Conservation (phyloP, 1,139 yeast species). For the Suhomyces bribrorum region DNA sequence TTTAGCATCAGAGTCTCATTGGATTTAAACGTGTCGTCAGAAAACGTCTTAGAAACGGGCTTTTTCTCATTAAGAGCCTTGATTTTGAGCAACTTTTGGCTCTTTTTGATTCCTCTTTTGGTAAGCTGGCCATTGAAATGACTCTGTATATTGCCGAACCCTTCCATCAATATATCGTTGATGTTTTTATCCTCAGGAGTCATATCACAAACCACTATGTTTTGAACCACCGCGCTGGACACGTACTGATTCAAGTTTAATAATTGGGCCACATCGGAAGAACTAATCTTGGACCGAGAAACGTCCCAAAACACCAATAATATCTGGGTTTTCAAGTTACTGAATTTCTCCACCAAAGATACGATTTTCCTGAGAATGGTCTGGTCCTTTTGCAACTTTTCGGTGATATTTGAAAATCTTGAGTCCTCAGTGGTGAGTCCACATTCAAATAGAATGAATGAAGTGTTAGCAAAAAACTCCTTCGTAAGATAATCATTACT, state of each 20-base stretch:
- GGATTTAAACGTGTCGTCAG: conserved; percentile 19
- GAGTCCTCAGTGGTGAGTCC: conserved; percentile 33
- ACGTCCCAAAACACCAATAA: conserved; percentile 44
- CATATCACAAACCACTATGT: conserved; percentile 40
- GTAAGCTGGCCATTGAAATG: conserved; percentile 35
- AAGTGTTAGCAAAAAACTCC: conserved; percentile 37
- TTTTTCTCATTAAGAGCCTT: conserved; percentile 10
- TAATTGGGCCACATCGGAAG: conserved; percentile 19
- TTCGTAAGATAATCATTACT: conserved; percentile 33
- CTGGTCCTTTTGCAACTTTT: conserved; percentile 39
- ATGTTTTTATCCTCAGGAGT: conserved; percentile 28
- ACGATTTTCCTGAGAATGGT: conserved; percentile 40
- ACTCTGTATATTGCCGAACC: conserved; percentile 25
- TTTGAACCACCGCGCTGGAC: conserved; percentile 18
- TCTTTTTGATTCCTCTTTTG: conserved; percentile 30
- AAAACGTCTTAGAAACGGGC: conserved; percentile 3
- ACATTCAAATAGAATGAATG: conserved; percentile 49
- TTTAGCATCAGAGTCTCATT: conserved; percentile 29
- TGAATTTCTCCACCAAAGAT: conserved; percentile 36
- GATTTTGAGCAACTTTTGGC: conserved; percentile 14
- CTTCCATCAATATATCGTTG: conserved; percentile 28
- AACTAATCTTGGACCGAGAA: conserved; percentile 20
- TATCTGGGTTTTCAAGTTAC: conserved; percentile 38
- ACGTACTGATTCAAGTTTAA: conserved; percentile 20
- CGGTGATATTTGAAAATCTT: conserved; percentile 20